A percentile compares a stretch with the other conserved stretches of the same genome.
phyloP scores from a whole-genome alignment of 164 flowering plant species.

The Tetrastigma voinierianum region DNA sequence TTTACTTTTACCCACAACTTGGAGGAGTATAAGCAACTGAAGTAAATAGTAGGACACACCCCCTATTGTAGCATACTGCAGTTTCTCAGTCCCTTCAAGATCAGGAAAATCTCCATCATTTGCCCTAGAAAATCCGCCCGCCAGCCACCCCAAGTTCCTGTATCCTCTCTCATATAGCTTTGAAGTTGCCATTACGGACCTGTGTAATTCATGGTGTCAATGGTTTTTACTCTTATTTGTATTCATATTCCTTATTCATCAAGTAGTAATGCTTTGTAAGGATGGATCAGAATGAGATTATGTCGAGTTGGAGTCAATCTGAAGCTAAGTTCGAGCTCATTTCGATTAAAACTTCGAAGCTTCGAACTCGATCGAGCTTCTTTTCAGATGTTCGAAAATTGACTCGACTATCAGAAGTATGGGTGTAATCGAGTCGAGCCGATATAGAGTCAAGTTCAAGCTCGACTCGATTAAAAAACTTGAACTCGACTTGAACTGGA shows the following conservation, averaged over 20 bases:
- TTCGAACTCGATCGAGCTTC: too few relatives aligned
- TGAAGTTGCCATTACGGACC: constrained; percentile 68
- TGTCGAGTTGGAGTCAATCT: too few relatives aligned
- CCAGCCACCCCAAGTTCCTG: constrained; percentile 73
- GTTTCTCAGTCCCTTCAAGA: constrained; percentile 67
- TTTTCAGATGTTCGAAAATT: too few relatives aligned
- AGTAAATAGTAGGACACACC: constrained; percentile 83
- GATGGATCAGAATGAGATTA: too few relatives aligned
- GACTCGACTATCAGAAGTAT: too few relatives aligned
- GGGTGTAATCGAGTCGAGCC: too few relatives aligned
- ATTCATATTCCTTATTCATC: background rate
- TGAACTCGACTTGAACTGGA: too few relatives aligned
- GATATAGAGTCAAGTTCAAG: too few relatives aligned
- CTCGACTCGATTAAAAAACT: too few relatives aligned
- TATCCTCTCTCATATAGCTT: constrained; percentile 64
- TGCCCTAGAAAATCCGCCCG: constrained; percentile 72
- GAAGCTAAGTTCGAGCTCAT: too few relatives aligned
- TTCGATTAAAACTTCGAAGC: too few relatives aligned
- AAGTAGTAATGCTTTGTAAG: too few relatives aligned
- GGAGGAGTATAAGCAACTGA: constrained; percentile 52
- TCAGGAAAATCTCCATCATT: constrained; percentile 61
- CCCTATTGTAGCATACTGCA: constrained; percentile 87
- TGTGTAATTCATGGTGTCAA: constrained; percentile 16
- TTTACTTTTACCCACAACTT: constrained; percentile 41
- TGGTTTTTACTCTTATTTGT: background rate